Base-by-base conservation (phyloP, 306 rosid species). In the Lathyrus oleraceus region DNA sequence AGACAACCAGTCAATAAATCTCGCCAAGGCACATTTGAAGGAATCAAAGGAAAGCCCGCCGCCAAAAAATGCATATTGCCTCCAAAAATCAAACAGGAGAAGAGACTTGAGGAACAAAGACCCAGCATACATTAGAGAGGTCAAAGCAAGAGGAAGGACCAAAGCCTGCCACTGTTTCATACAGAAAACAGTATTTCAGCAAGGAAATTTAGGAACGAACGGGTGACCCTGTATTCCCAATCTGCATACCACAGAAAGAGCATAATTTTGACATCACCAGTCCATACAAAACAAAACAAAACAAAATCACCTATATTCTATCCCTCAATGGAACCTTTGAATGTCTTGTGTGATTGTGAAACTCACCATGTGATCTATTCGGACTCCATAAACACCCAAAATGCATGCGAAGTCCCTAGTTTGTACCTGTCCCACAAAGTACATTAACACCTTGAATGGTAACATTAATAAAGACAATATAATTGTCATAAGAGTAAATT, bases 121-220 rank as follows among this genome's bases (percentile, higher is more conserved):
- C 56, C 99, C 99, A 38, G 84, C 82, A 20, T 94, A 94, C 89
- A 94, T 77, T 43, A 90, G 75, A 73, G 86, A 86, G 51, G 98
- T 90, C 97, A 94, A 78, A 30, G 80, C 76, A 28, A 94, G 85
- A 70, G 97, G 98, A 76, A 90, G 72, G 67, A 83, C 25, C 86
- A 83, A 78, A 49, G 97, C 92, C 84, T 87, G 95, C 99, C 97
- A 89, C 99, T 95, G 96, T 83, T 90, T 83, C 92, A 86, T 60
- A 87, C 82, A 91, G 72, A 90, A 86, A 90, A 83, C 71, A 43
- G 72, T 54, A 84, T 86, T 86, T 81, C 84, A 87, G 89, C 77
- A 78, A 42, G 78, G 72, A 85, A 78, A 78, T 63, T 82, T 82
- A 83, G 83, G 73, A 86, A 48, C 53, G 73, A 86, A 67, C 48